Percentiles rank a stretch among this genome's conserved stretches.
These are phyloP conservation scores for Oxyria digyna DNA, from an alignment of 148 eudicot species.

Conservation along the genomic window DNA sequence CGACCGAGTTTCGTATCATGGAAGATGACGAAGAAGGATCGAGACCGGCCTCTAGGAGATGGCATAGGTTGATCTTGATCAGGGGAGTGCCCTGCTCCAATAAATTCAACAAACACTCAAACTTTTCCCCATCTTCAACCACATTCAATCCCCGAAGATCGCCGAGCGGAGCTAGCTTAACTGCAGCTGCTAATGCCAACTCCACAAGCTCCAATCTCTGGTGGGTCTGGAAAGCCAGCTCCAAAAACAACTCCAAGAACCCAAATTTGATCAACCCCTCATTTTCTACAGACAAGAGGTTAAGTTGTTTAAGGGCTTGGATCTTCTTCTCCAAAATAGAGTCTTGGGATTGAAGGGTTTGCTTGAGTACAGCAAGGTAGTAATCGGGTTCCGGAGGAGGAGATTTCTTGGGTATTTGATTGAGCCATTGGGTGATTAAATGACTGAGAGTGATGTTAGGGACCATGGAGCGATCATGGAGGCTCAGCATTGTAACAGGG, in stretches of 20 bases:
- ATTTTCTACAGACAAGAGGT: conserved; percentile 5
- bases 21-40: conserved; percentile 18
- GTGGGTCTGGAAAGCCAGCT: conserved; percentile 20
- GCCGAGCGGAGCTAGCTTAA: conserved; percentile 33
- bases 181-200: conserved; percentile 33
- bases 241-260: conserved; percentile 28
- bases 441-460: conserved; percentile 61
- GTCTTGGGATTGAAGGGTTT: conserved; percentile 27
- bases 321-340: conserved; percentile 23
- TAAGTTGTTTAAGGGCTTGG: conserved; percentile 22
- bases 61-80: conserved; percentile 38
- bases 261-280: conserved; percentile 27
- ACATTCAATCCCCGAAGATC: conserved; percentile 21
- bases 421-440: conserved; percentile 42
- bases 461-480: conserved; percentile 40
- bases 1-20: conserved; percentile 21
- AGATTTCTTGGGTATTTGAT: conserved; percentile 4
- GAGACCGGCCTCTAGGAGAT: conserved; percentile 23
- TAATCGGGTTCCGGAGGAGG: neutral
- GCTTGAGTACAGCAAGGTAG: conserved; percentile 21
- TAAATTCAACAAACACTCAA: conserved; percentile 23
- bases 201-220: conserved; percentile 33
- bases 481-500: conserved; percentile 67
- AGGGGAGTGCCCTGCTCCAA: conserved; percentile 23
- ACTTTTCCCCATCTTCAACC: conserved; percentile 28